These are phyloP conservation scores for Olyra latifolia DNA, from an alignment of 176 grass and related monocot species.

Conservation along the genomic window DNA sequence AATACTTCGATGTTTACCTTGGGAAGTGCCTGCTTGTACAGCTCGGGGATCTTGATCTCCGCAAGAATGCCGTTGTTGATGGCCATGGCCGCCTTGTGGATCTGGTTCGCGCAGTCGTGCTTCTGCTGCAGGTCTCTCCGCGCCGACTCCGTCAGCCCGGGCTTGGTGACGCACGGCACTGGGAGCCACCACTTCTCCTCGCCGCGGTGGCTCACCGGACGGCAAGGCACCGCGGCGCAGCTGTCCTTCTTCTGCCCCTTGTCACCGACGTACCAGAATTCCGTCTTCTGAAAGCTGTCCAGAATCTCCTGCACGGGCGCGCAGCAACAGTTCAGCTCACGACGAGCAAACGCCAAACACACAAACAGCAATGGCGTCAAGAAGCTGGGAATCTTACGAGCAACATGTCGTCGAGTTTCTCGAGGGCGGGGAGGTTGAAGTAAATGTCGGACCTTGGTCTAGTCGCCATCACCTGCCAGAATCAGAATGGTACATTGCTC, in stretches of 20 bases:
- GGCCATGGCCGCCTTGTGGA: slow-evolving; percentile 90
- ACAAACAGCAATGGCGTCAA: background rate
- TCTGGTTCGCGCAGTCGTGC: slow-evolving; percentile 76
- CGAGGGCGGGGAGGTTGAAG: slow-evolving; percentile 85
- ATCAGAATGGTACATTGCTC: background rate
- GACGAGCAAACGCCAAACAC: background rate
- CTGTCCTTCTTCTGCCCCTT: slow-evolving; percentile 38
- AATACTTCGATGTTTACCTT: slow-evolving; percentile 43
- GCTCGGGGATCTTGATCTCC: slow-evolving; percentile 66
- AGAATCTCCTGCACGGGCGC: slow-evolving; percentile 56
- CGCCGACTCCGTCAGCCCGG: slow-evolving; percentile 62
- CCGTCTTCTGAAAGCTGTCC: slow-evolving; percentile 82
- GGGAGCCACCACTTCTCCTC: slow-evolving; percentile 91
- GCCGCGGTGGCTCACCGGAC: slow-evolving; percentile 44
- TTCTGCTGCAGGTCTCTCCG: slow-evolving; percentile 67
- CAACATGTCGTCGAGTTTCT: slow-evolving; percentile 89
- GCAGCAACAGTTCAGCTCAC: background rate
- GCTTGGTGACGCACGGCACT: slow-evolving; percentile 64
- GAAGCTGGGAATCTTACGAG: slow-evolving; percentile 49
- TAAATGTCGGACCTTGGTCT: slow-evolving; percentile 72
- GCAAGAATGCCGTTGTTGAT: slow-evolving; percentile 74
- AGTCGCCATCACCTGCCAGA: slow-evolving; percentile 68
- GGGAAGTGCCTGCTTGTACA: slow-evolving; percentile 66
- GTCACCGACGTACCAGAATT: slow-evolving; percentile 88
- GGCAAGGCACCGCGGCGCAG: slow-evolving; percentile 36